phyloP scores from a whole-genome alignment of 495 filamentous ascomycete species.

The Aspergillus indologenus region DNA sequence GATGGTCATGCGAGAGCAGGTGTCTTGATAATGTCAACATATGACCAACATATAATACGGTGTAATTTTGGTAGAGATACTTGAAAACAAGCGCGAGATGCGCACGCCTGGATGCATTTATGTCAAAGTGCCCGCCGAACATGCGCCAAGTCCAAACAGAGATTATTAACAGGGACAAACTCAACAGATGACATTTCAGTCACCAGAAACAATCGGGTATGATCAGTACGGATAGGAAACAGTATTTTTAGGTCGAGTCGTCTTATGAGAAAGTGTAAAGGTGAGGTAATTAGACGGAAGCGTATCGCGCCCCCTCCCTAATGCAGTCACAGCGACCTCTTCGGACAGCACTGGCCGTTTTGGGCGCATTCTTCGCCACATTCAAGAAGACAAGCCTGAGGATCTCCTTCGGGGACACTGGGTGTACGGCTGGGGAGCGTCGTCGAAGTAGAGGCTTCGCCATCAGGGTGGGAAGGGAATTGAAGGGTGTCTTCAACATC shows the following conservation, averaged over 20 bases:
- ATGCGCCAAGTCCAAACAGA: not conserved
- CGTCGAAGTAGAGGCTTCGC: conserved; percentile 24
- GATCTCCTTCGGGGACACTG: conserved; percentile 50
- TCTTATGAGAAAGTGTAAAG: not conserved
- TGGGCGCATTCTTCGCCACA: conserved; percentile 79
- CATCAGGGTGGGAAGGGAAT: conserved; percentile 26
- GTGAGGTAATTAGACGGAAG: not conserved
- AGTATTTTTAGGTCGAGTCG: not conserved
- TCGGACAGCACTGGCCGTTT: conserved; percentile 69
- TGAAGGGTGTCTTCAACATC: conserved; percentile 49
- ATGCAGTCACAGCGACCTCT: conserved; percentile 27
- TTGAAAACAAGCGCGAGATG: not conserved
- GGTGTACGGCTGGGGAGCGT: conserved; percentile 42
- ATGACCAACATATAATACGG: not conserved
- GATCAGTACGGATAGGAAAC: conserved; percentile 6
- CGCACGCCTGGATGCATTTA: not conserved
- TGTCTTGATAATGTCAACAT: too few species aligned
- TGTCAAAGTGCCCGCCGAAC: not conserved
- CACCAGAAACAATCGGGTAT: conserved; percentile 6
- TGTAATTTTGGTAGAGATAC: not conserved
- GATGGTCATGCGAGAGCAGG: too few species aligned
- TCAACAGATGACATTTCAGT: not conserved
- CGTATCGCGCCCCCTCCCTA: too few species aligned
- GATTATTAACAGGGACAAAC: not conserved
- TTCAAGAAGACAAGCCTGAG: conserved; percentile 72